A percentile compares a stretch with the other conserved stretches of the same genome.
phyloP scores from a whole-genome alignment of 1,139 yeast species.

The Protomyces inundatus region DNA sequence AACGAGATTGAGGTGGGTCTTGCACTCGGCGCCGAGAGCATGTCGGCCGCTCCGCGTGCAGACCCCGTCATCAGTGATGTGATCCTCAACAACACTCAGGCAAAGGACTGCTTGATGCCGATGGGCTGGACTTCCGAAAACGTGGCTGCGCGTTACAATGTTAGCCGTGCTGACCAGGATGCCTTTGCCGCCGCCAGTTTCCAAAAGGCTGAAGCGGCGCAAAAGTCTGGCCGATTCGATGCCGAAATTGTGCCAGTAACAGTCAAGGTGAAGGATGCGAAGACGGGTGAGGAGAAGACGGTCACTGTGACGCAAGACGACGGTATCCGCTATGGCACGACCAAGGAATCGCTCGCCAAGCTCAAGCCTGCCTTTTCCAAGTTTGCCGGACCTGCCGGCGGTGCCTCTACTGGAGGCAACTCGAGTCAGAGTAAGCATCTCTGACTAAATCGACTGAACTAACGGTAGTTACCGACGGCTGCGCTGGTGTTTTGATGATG shows the following conservation, averaged over 20 bases:
- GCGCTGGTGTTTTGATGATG: constrained; percentile 80
- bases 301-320: constrained; percentile 67
- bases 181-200: constrained; percentile 43
- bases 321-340: constrained; percentile 85
- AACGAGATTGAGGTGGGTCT: constrained; percentile 91
- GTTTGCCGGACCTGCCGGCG: constrained; percentile 48
- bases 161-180: constrained; percentile 41
- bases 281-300: constrained; percentile 41
- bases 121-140: constrained; percentile 45
- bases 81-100: constrained; percentile 44
- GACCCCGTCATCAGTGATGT: constrained; percentile 65
- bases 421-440: constrained; percentile 61
- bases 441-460: not conserved
- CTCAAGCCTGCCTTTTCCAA: constrained; percentile 82
- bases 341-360: constrained; percentile 66
- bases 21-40: constrained; percentile 89
- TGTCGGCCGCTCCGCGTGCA: constrained; percentile 60
- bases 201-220: constrained; percentile 42
- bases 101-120: constrained; percentile 42
- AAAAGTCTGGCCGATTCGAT: constrained; percentile 41
- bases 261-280: constrained; percentile 38
- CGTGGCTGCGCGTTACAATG: constrained; percentile 38
- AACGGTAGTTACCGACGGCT: constrained; percentile 67
- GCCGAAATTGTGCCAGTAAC: constrained; percentile 49
- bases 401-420: constrained; percentile 88